These are phyloP conservation scores for Durio zibethinus DNA, from an alignment of 345 rosid genomes.

Conservation along the genomic window DNA sequence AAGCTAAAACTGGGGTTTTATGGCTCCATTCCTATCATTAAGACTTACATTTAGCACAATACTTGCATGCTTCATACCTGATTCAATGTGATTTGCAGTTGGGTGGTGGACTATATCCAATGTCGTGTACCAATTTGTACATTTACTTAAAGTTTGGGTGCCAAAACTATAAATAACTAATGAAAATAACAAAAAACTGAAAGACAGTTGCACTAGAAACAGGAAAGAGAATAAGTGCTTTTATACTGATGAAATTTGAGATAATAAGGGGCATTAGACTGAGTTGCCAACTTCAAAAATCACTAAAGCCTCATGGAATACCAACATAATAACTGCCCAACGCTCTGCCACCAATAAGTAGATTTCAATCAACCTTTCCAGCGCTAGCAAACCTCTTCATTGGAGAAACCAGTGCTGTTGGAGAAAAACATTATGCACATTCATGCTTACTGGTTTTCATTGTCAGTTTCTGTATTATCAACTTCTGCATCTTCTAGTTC, in stretches of 20 bases:
- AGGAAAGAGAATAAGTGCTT: not conserved
- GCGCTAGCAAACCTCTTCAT: not conserved
- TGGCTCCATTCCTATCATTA: no score
- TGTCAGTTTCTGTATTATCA: constrained; percentile 20
- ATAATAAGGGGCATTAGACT: not conserved
- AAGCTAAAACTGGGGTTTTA: no score
- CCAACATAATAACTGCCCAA: not conserved
- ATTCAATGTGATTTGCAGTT: no score
- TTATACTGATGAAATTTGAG: no score
- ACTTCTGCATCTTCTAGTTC: constrained; percentile 56
- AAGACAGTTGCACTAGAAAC: not conserved
- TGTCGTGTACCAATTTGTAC: no score
- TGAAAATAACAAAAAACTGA: not conserved
- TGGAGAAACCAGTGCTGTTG: not conserved
- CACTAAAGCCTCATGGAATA: not conserved
- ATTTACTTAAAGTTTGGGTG: no score
- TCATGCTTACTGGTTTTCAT: constrained; percentile 12
- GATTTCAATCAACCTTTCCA: not conserved
- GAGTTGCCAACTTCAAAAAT: not conserved
- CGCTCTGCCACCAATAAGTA: not conserved
- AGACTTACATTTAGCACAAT: no score
- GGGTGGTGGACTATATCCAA: no score
- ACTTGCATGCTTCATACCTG: no score
- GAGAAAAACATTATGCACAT: not conserved
- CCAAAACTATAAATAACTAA: no score